Conservation (phyloP, 2,329 filamentous ascomycete genomes). For the Colletotrichum tropicale region DNA sequence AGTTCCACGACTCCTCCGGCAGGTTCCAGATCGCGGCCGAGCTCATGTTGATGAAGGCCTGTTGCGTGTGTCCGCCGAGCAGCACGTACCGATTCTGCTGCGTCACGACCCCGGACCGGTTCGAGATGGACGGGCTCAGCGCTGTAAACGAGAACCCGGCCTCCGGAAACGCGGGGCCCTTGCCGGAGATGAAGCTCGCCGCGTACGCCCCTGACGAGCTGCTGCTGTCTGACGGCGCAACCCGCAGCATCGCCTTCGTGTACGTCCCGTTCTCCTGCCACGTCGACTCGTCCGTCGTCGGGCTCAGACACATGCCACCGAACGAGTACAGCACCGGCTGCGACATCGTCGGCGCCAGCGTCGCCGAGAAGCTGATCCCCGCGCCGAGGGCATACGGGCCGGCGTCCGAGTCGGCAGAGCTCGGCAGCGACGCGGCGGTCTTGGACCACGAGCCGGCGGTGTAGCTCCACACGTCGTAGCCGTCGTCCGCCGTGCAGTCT, state of each 20-base stretch:
- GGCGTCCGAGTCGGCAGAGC: constrained; percentile 24
- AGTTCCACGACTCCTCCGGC: constrained; percentile 87
- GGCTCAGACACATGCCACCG: constrained; percentile 83
- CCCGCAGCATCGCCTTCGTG: constrained; percentile 76
- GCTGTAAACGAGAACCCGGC: constrained; percentile 86
- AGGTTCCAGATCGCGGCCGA: constrained; percentile 86
- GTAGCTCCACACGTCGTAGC: constrained; percentile 72
- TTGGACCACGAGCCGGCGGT: constrained; percentile 54
- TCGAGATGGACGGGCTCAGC: constrained; percentile 72
- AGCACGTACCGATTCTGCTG: constrained; percentile 82
- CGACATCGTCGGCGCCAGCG: constrained; percentile 55
- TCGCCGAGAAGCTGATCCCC: constrained; percentile 71
- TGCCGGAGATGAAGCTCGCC: constrained; percentile 37
- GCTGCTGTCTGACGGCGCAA: constrained; percentile 51
- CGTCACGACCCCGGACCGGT: constrained; percentile 66
- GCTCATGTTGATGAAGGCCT: constrained; percentile 93
- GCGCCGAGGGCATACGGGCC: constrained; percentile 57
- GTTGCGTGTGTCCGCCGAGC: constrained; percentile 82
- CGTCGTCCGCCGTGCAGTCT: constrained; percentile 63
- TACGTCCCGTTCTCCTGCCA: constrained; percentile 79
- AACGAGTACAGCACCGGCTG: constrained; percentile 73
- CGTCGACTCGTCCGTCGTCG: constrained; percentile 40
- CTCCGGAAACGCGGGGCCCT: constrained; percentile 63
- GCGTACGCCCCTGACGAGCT: constrained; percentile 30
- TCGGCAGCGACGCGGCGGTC: constrained; percentile 25